Percentiles rank a stretch among this genome's conserved stretches.
Conservation (phyloP, 1,139 yeast species). For the Meyerozyma smithsonii region DNA sequence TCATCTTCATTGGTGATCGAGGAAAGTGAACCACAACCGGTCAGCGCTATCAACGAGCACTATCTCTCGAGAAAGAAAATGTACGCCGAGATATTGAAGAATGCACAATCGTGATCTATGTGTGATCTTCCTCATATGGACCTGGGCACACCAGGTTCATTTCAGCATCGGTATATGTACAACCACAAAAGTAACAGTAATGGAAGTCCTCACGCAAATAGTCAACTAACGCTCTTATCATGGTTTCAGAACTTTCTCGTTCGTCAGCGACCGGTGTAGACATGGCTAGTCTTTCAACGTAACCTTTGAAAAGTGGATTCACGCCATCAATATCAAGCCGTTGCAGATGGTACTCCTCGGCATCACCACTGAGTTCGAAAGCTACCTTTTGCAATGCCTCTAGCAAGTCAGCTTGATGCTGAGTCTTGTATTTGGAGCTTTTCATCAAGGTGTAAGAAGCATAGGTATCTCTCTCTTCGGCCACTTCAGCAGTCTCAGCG, state of each 20-base stretch:
- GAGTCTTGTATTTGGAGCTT: background rate
- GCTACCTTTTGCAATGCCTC: background rate
- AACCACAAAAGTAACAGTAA: constrained; percentile 50
- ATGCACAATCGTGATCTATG: constrained; percentile 4
- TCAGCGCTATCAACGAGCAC: constrained; percentile 13
- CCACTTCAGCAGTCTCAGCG: background rate
- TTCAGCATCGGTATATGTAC: no score
- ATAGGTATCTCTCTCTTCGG: background rate
- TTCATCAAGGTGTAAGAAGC: background rate
- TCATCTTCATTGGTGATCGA: constrained; percentile 12
- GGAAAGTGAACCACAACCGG: constrained; percentile 17
- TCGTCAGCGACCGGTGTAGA: constrained; percentile 3
- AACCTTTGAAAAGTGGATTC: constrained; percentile 22
- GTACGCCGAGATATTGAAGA: constrained; percentile 11
- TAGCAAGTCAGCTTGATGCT: background rate
- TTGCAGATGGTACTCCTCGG: background rate
- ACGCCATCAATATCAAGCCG: constrained; percentile 10
- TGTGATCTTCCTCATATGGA: constrained; percentile 10
- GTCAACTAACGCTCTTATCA: constrained; percentile 4
- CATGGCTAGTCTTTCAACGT: constrained; percentile 10
- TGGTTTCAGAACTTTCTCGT: background rate
- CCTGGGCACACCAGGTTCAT: constrained; percentile 34
- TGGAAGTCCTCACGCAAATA: constrained; percentile 31
- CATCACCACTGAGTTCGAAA: constrained; percentile 2
- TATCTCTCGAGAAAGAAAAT: constrained; percentile 14